Evolutionary conservation across 2,329 filamentous ascomycete genomes (phyloP).

Genomic region (Myriosclerotinia curreyana): DNA sequence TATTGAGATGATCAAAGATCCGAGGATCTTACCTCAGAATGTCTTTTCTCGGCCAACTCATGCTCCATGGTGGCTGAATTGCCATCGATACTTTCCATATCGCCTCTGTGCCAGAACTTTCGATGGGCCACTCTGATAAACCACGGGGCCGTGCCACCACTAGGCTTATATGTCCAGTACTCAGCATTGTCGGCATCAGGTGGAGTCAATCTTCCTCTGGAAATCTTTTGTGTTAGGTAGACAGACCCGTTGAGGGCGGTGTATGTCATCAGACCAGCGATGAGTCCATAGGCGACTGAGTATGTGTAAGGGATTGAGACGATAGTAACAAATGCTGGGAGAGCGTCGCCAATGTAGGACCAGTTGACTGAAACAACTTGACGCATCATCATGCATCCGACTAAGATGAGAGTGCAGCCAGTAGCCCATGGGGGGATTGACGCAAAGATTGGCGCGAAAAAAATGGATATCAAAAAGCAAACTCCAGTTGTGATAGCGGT

Average conservation of each 20-base stretch:
- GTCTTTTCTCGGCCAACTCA: constrained; percentile 20
- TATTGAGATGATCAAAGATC: constrained; percentile 9
- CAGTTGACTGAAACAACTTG: constrained; percentile 74
- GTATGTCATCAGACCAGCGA: constrained; percentile 59
- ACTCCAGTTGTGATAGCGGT: constrained; percentile 67
- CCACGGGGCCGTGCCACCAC: constrained; percentile 53
- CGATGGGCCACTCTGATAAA: constrained; percentile 42
- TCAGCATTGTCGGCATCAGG: constrained; percentile 54
- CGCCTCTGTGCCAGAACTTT: constrained; percentile 28
- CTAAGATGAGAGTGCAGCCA: constrained; percentile 67
- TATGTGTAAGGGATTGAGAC: constrained; percentile 76
- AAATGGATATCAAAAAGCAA: constrained; percentile 68
- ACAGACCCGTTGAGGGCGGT: constrained; percentile 53
- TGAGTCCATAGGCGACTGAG: constrained; percentile 73
- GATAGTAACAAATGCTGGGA: constrained; percentile 73
- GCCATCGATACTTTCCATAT: constrained; percentile 22
- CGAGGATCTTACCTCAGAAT: constrained; percentile 8
- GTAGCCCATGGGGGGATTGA: constrained; percentile 78
- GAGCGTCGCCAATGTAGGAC: constrained; percentile 70
- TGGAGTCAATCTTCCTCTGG: constrained; percentile 48
- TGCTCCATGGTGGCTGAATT: constrained; percentile 18
- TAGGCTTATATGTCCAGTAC: constrained; percentile 52
- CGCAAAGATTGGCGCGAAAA: constrained; percentile 74
- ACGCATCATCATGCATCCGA: constrained; percentile 75
- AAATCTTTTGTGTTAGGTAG: constrained; percentile 48